These are phyloP conservation scores for Lepidium sativum DNA, from an alignment of 345 rosid genomes.

Conservation along the genomic window DNA sequence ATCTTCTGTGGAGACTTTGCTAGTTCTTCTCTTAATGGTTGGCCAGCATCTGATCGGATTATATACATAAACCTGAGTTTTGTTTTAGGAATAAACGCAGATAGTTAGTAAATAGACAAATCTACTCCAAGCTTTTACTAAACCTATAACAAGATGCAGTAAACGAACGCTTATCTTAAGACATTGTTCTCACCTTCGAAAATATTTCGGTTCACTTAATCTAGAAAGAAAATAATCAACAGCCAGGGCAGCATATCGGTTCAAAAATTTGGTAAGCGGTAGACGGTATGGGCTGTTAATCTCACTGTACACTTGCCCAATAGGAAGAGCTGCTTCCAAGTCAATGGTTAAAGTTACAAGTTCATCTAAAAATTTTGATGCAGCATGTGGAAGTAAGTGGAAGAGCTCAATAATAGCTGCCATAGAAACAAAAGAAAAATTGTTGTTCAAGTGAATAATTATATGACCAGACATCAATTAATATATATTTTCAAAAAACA, in stretches of 20 bases:
- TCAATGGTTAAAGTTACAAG: conserved; percentile 89
- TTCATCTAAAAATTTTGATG: conserved; percentile 90
- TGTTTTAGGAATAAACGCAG: neutral
- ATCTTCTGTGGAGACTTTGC: conserved; percentile 90
- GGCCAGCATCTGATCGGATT: conserved; percentile 92
- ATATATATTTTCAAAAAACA: neutral
- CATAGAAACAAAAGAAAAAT: conserved; percentile 15
- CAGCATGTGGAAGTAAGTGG: conserved; percentile 96
- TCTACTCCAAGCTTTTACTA: conserved; percentile 7
- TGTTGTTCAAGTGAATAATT: neutral
- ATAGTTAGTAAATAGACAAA: conserved; percentile 3
- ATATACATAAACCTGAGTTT: conserved; percentile 87
- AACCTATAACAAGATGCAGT: neutral
- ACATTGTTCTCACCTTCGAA: conserved; percentile 64
- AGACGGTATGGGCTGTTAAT: conserved; percentile 97
- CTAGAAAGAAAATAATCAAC: conserved; percentile 96
- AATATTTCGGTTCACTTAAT: conserved; percentile 83
- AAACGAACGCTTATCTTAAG: neutral
- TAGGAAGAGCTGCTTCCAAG: conserved; percentile 87
- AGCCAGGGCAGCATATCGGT: conserved; percentile 84
- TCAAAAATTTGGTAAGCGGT: conserved; percentile 87
- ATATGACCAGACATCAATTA: neutral
- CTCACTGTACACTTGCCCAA: conserved; percentile 86
- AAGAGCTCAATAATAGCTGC: conserved; percentile 99
- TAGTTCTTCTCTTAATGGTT: conserved; percentile 88